A percentile compares a stretch with the other conserved stretches of the same genome.
Conservation (phyloP, 345 rosid genomes). For the Moricandia moricandioides region DNA sequence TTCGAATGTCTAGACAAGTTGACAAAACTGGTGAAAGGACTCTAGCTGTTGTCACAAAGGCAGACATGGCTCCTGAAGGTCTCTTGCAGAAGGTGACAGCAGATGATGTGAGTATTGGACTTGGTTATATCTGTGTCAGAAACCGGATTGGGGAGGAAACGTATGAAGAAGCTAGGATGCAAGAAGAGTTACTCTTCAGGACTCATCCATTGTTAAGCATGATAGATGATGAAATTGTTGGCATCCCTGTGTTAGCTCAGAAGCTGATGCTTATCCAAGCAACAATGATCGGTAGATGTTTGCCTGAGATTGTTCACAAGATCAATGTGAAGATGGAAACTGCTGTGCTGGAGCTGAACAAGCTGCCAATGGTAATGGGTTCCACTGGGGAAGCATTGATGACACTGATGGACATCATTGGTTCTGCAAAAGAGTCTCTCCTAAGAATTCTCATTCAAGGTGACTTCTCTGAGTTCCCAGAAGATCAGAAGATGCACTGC, state of each 20-base stretch:
- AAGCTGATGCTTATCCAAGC: slow-evolving; percentile 28
- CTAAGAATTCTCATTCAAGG: slow-evolving; percentile 39
- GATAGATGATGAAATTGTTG: slow-evolving; percentile 39
- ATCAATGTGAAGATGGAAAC: slow-evolving; percentile 39
- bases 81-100: slow-evolving; percentile 48
- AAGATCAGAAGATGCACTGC: slow-evolving; percentile 16
- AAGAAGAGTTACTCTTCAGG: slow-evolving; percentile 32
- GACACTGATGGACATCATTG: slow-evolving; percentile 41
- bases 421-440: slow-evolving; percentile 45
- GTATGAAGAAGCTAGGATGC: slow-evolving; percentile 20
- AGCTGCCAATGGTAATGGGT: slow-evolving; percentile 31
- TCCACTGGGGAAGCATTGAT: slow-evolving; percentile 39
- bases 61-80: slow-evolving; percentile 55
- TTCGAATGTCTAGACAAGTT: slow-evolving; percentile 50
- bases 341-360: slow-evolving; percentile 41
- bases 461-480: slow-evolving; percentile 44
- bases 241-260: slow-evolving; percentile 41
- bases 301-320: slow-evolving; percentile 35
- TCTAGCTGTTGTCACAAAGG: slow-evolving; percentile 49
- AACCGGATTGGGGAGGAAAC: slow-evolving; percentile 33
- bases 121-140: slow-evolving; percentile 56
- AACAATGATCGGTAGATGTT: slow-evolving; percentile 26
- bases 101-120: slow-evolving; percentile 52
- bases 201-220: slow-evolving; percentile 31
- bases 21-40: slow-evolving; percentile 48